Base-by-base conservation (phyloP, 2,329 filamentous ascomycete species). In the Ceratocystis albifundus region DNA sequence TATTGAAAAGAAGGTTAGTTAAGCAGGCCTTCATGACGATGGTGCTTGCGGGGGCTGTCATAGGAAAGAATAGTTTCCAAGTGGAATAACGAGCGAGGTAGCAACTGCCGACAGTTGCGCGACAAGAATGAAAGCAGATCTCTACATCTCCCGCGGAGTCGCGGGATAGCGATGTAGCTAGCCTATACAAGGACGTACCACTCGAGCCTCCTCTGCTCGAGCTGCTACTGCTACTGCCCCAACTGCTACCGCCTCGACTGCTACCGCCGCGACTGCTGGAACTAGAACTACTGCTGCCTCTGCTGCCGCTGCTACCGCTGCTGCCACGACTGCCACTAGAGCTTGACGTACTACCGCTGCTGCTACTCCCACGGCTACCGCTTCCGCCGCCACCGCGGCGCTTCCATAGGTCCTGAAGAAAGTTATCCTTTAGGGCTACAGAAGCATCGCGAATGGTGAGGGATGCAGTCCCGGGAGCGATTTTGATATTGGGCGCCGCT, bases 301-400 rank as follows among this genome's bases (percentile, higher is more conserved):
- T 67, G n/a, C 72, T 66, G 28, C 71, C 68, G 7, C 72, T 70
- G 30, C 71, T 65, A 2, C 73, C 67, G 32, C 72, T 63, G 1
- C 73, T 61, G 44, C 61, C 44, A 44, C 75, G 70, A 20, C 74
- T 70, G 15, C 75, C 74, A 41, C 36, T 41, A 15, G 36, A 41
- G 10, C 36, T 1, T 12, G 36, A 41, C 36, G 2, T 41, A 41
- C 36, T 15, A 41, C 36, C 10, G 1, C 36, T 12, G 41, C 75
- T 70, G 30, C 75, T 70, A 17, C 75, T 74, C 8, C 80, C 78
- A 67, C 78, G 74, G 20, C 78, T 76, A 62, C 82, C 80, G 10
- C 80, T 75, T 7, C 81, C 82, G 5, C 83, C 84, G 61, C 84
- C 84, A 45, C 84, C 84, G 71, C 82, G 82, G 69, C 84, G 79